Base-by-base conservation (phyloP, 352 stramenopile genomes). In the Globisporangium carolinianum region DNA sequence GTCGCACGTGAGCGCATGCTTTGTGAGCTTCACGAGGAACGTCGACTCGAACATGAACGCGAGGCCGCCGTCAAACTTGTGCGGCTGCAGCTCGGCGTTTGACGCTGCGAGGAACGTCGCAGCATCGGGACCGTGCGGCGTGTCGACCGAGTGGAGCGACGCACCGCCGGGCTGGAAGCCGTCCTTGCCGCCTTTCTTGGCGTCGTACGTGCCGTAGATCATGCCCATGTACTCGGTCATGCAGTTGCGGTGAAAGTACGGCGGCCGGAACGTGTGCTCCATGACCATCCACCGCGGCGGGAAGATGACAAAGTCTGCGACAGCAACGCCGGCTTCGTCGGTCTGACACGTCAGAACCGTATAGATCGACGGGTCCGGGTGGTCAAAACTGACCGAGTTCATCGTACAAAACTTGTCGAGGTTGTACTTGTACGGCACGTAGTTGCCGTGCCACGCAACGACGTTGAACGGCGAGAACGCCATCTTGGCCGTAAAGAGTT, bases 201-300 rank as follows among this genome's bases (percentile, higher is more conserved):
- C 96, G 61, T 99, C 96, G 67, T 99, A 98, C 51, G 79, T 81
- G 48, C 95, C 96, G 62, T 93, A 93, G 61, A 98, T 91, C 77
- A 98, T 96, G 50, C 96, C 96, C 96, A 98, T 99, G 69, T 97
- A 99, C 78, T 99, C 95, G 18, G 82, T 94, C 95, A 98, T 98
- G 60, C 80, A 94, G 77, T 99, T 99, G 52, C 95, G 86, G 70
- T 99, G 96, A 68, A 97, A 98, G 72, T 94, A 98, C 1, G 91
- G 90, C 42, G 91, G 93, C 7, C 93, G 87, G 67, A 93, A 95
- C 32, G 95, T 98, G 68, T 98, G 78, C 51, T 97, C 86, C 67
- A 47, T 63, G 45, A 50, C 93, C 94, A 98, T 98, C 81, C 96
- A 97, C 18, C 96, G 84, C 10, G 94, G 95, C 18, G 96, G 95